Evolutionary conservation across 495 filamentous ascomycete genomes (phyloP).

Genomic region (Penicillium daleae): DNA sequence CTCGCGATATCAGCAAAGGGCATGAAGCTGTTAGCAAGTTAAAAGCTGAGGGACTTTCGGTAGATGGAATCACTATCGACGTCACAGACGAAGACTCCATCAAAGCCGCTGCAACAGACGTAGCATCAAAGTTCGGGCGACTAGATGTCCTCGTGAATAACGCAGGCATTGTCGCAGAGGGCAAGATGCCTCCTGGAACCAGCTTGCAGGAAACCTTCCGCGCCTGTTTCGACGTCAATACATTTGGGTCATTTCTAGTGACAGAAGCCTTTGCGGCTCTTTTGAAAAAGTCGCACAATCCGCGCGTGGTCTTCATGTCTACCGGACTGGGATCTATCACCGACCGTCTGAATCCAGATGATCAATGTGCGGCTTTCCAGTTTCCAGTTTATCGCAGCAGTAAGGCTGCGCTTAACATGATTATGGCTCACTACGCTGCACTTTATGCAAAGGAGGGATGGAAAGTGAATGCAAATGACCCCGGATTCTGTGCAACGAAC

Average conservation of each 20-base stretch:
- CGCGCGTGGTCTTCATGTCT: neutral
- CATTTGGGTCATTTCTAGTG: neutral
- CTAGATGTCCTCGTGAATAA: neutral
- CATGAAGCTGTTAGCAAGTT: neutral
- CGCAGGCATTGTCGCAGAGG: neutral
- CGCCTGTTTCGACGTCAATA: neutral
- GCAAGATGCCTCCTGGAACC: neutral
- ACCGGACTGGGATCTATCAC: neutral
- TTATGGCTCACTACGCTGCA: conserved; percentile 1
- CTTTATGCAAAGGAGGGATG: neutral
- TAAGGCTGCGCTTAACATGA: conserved; percentile 2
- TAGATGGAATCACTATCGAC: neutral
- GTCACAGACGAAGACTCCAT: neutral
- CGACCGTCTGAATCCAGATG: neutral
- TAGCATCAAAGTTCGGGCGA: neutral
- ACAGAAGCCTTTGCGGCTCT: neutral
- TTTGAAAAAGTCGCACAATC: neutral
- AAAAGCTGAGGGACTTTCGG: neutral
- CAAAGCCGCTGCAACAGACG: neutral
- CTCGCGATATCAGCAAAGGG: neutral
- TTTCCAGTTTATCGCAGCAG: neutral
- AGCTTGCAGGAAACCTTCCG: neutral
- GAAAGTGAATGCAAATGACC: neutral
- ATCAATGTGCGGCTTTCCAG: neutral
- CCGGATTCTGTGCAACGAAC: neutral